phyloP scores from a whole-genome alignment of 2,329 filamentous ascomycete species.

The Diaporthe eres region DNA sequence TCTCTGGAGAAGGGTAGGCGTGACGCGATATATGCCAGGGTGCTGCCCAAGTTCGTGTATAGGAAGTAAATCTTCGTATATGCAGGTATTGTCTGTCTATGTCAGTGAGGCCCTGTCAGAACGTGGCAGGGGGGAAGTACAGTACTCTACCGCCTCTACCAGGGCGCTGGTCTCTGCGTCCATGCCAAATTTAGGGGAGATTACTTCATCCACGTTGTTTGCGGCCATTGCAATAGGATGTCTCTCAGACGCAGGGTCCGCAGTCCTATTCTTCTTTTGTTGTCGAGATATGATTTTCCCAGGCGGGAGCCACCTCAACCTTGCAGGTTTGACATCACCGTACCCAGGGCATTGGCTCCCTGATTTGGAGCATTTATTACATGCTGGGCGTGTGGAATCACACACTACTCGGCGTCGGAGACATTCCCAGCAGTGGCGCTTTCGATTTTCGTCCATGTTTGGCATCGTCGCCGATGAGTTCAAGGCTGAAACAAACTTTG shows the following conservation, averaged over 20 bases:
- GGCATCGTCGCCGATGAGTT: background rate
- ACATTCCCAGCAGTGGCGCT: conserved; percentile 8
- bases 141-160: conserved; percentile 4
- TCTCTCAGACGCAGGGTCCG: background rate
- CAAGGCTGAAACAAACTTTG: background rate
- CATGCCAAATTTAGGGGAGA: too few species aligned
- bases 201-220: too few species aligned
- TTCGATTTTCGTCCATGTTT: background rate
- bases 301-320: background rate
- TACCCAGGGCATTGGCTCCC: conserved; percentile 1
- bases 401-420: background rate
- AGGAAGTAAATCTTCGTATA: background rate
- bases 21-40: background rate
- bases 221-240: too few species aligned
- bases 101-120: background rate
- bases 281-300: background rate
- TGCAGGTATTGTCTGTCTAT: background rate
- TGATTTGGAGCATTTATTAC: background rate
- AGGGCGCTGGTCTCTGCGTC: background rate
- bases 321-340: background rate
- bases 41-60: conserved; percentile 5
- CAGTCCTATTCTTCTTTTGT: background rate
- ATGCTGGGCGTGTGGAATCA: background rate
- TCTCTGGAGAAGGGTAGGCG: background rate
- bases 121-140: background rate